Percentiles rank a stretch among this genome's conserved stretches.
These are phyloP conservation scores for Echites panduratus DNA, from an alignment of 257 asterid genomes.

Conservation along the genomic window DNA sequence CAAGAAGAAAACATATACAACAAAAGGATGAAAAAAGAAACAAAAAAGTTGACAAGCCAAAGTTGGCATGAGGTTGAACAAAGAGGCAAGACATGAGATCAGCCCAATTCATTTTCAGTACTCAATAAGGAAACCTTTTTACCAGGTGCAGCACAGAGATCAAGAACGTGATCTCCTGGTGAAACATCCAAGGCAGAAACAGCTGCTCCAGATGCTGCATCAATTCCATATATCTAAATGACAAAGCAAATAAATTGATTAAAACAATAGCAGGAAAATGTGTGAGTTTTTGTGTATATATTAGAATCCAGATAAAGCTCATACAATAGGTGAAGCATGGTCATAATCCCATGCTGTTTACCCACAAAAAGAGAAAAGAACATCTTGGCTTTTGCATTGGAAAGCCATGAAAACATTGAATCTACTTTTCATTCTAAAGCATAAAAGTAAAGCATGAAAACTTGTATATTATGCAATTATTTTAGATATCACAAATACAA, in stretches of 20 bases:
- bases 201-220: conserved; percentile 99
- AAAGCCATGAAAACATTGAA: neutral
- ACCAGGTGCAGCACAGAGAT: conserved; percentile 99
- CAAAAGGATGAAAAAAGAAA: neutral
- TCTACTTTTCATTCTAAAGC: neutral
- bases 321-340: neutral
- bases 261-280: neutral
- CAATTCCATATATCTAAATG: conserved; percentile 89
- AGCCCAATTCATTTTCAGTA: neutral
- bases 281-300: neutral
- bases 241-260: conserved; percentile 10
- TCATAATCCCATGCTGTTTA: neutral
- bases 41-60: neutral
- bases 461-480: neutral
- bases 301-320: neutral
- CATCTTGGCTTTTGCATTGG: neutral
- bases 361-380: neutral
- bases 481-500: neutral
- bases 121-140: conserved; percentile 10
- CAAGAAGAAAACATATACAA: neutral
- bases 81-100: neutral
- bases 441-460: neutral
- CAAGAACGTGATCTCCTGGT: conserved; percentile 82
- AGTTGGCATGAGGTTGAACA: neutral
- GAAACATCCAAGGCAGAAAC: conserved; percentile 70